Evolutionary conservation across 225 moss, liverwort and hornwort genomes (phyloP).

Genomic region (Lunularia cruciata): DNA sequence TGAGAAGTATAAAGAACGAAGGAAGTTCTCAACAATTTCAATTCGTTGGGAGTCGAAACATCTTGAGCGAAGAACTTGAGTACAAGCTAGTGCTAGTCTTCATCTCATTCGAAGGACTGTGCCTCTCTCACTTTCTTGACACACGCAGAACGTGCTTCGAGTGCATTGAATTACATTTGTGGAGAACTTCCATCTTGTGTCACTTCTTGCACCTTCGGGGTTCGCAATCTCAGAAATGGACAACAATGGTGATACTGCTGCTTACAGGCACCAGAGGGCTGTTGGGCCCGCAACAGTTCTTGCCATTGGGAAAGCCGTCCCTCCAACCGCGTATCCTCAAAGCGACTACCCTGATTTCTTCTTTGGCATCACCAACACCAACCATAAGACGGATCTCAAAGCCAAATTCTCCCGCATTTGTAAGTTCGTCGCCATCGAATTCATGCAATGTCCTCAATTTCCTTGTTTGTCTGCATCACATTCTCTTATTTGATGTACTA

Average conservation of each 20-base stretch:
- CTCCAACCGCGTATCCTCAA: conserved; percentile 39
- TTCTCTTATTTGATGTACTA: not conserved
- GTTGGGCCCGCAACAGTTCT: conserved; percentile 35
- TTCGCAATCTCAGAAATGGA: not conserved
- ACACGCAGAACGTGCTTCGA: too few species aligned
- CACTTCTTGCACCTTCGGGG: not conserved
- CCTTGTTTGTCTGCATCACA: too few species aligned
- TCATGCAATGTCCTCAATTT: not conserved
- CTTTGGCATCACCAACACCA: conserved; percentile 45
- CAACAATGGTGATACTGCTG: conserved; percentile 1
- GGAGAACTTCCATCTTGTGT: too few species aligned
- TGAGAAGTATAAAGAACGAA: too few species aligned
- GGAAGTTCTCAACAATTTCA: too few species aligned
- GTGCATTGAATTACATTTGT: too few species aligned
- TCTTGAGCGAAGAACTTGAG: too few species aligned
- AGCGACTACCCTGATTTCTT: conserved; percentile 43
- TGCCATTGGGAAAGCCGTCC: conserved; percentile 42
- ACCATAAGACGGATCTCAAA: conserved; percentile 36
- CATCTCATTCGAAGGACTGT: too few species aligned
- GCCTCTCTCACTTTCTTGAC: too few species aligned
- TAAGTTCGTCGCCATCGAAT: conserved; percentile 2
- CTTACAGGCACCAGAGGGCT: conserved; percentile 25
- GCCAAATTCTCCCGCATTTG: conserved; percentile 41
- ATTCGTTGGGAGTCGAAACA: too few species aligned
- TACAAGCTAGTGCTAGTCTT: too few species aligned